Base-by-base conservation (phyloP, 169 alveolate species). In the Cryptosporidium tyzzeri region DNA sequence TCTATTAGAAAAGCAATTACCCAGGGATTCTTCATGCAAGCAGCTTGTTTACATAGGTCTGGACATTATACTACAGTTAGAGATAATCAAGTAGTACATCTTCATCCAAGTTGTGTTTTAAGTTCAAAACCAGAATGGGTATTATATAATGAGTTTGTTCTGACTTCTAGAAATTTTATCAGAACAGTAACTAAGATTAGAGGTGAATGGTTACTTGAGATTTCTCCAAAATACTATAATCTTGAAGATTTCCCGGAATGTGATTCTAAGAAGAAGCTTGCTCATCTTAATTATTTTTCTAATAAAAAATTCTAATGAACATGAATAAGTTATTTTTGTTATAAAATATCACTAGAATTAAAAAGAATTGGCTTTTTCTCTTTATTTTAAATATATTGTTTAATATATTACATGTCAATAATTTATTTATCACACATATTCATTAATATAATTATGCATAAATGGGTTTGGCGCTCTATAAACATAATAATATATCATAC, bases 81-180 rank as follows among this genome's bases (percentile, higher is more conserved):
- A 94, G 99, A 98, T 93, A 92, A 94, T 73, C 98, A 99, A 93
- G 95, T 94, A 35, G 99, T 99, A 31, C 96, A 97, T n/a, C 91
- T 98, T 45, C 99, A 99, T 93, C 99, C 99, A 2, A 95, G 99
- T 37, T 94, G 99, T 44, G 96, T 96, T 23, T 91, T 99, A 70
- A 97, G 96, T 69, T 95, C 96, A 91, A 96, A 97, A 61, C 99
- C 99, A 1, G 98, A 98, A 73, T 97, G 98, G 99, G 98, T 97
- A 21, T 35, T 97, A 29, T 97, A 96, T 94, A 97, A 98, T 91
- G 99, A 99, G 93, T 98, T 97, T 87, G 99, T 99, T 55, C 92
- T 98, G 61, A 99, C 99, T 7, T 93, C 98, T 31, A 97, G 97
- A 85, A 97, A 98, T 89, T 99, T 95, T 94, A 96, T 99, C 61